phyloP scores from a whole-genome alignment of 73 alveolate genomes.

The Durusdinium trenchii region DNA sequence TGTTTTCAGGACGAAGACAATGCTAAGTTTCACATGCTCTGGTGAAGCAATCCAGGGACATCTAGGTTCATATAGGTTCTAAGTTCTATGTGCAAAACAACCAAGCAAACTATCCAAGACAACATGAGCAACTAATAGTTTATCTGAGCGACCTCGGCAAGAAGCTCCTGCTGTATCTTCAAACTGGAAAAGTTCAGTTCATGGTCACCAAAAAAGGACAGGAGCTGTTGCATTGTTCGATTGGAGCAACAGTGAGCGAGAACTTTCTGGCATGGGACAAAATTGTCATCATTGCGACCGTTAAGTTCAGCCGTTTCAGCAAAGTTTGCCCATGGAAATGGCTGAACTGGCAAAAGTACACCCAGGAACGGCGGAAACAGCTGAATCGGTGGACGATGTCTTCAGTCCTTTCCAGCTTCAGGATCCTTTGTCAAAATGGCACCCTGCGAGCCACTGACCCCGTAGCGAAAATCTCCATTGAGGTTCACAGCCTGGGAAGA shows the following conservation, averaged over 20 bases:
- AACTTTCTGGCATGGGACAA: background rate
- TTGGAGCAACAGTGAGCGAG: background rate
- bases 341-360: background rate
- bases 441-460: background rate
- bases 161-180: constrained; percentile 46
- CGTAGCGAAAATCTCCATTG: constrained; percentile 64
- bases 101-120: background rate
- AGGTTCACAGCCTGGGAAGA: constrained; percentile 59
- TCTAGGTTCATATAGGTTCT: background rate
- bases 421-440: background rate
- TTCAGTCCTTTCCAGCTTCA: background rate
- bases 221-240: background rate
- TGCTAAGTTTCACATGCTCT: constrained; percentile 7
- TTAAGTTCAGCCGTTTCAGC: too few species aligned
- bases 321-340: background rate
- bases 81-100: background rate
- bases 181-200: too few species aligned
- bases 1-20: constrained; percentile 51
- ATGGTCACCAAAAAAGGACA: too few species aligned
- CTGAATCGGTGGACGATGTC: too few species aligned
- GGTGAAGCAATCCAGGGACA: background rate
- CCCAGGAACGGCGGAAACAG: too few species aligned
- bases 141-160: background rate
- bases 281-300: too few species aligned
- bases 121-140: background rate